Percentiles rank a stretch among this genome's conserved stretches.
Conservation (phyloP, 1,139 yeast species). For the Protomyces arabidopsidicola region DNA sequence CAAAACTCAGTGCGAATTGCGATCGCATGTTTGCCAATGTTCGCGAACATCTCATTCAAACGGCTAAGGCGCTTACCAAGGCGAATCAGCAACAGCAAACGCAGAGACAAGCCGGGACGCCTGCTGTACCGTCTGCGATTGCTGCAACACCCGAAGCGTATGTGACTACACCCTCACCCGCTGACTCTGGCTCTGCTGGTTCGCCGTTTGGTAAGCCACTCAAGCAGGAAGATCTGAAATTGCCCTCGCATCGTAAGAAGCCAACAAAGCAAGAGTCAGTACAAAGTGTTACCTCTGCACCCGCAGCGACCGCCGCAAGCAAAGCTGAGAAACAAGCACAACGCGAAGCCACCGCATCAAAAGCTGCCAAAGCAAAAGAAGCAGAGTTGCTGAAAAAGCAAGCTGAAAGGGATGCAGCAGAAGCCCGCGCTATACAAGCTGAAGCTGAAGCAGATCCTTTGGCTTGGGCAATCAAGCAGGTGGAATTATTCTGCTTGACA, state of each 20-base stretch:
- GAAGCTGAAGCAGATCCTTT: slow-evolving; percentile 26
- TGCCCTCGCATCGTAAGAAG: slow-evolving; percentile 20
- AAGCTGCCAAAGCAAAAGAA: slow-evolving; percentile 6
- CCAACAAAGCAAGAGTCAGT: background rate
- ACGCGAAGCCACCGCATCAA: background rate
- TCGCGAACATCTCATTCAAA: slow-evolving; percentile 17
- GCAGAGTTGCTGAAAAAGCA: slow-evolving; percentile 7
- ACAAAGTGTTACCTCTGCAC: background rate
- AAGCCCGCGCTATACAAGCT: slow-evolving; percentile 9
- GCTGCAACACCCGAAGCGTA: slow-evolving; percentile 7
- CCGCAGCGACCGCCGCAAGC: background rate
- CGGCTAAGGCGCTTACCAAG: slow-evolving; percentile 9
- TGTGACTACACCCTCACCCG: background rate
- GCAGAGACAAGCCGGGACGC: background rate
- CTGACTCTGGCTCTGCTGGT: background rate
- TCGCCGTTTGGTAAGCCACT: slow-evolving; percentile 13
- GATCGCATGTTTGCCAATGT: slow-evolving; percentile 24
- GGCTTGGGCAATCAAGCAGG: slow-evolving; percentile 25
- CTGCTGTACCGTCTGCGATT: background rate
- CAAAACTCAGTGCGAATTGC: slow-evolving; percentile 15
- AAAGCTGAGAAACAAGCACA: background rate
- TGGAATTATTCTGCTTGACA: slow-evolving; percentile 1
- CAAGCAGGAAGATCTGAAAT: slow-evolving; percentile 23
- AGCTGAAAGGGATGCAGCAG: slow-evolving; percentile 12
- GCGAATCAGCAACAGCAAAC: background rate